Base-by-base conservation (phyloP, 2,329 filamentous ascomycete genomes). In the Diplodia mutila region DNA sequence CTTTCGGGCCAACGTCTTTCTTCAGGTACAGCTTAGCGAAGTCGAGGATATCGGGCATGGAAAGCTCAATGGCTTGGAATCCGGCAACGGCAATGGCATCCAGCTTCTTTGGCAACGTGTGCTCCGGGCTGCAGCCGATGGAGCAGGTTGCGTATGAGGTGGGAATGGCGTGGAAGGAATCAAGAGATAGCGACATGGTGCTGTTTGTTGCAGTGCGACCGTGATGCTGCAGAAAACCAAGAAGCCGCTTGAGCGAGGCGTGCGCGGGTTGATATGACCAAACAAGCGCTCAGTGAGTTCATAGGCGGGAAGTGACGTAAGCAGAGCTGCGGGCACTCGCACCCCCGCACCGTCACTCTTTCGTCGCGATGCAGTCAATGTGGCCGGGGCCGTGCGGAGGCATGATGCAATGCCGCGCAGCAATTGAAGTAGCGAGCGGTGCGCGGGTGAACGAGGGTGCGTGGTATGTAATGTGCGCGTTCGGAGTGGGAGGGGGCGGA, bases 41-140 rank as follows among this genome's bases (percentile, higher is more conserved):
- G 6, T 85, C 79, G 12, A 90, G 76, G 2, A 94, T 86, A 71
- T 94, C 90, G 0, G 90, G 89, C 80, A 93, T 91, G 0, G 88
- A 88, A 8, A 94, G 85, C 77, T 94, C 91, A 68, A 94, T 89
- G 16, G 84, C 90, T 12, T 83, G 79, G 75, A 93, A 92, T 2
- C 88, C 89, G 1, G 86, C 88, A 1, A 81, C 79, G n/a, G 87
- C 81, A 71, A 93, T 87, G 51, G 88, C 87, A 52, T 84, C 78
- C 12, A 91, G 81, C 70, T 89, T 90, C 52, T 86, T 80, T 48
- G 85, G 85, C 0, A 91, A 83, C 1, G 84, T 86, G 68, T 86
- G 83, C 69, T 78, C 69, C 69, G 77, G 66, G 76, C 77, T 69
- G 79, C 78, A 80, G 53, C 84, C 83, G 27, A 89, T 83, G 8